Evolutionary conservation across 2,329 filamentous ascomycete genomes (phyloP).

Genomic region (Clarireedia monteithiana): DNA sequence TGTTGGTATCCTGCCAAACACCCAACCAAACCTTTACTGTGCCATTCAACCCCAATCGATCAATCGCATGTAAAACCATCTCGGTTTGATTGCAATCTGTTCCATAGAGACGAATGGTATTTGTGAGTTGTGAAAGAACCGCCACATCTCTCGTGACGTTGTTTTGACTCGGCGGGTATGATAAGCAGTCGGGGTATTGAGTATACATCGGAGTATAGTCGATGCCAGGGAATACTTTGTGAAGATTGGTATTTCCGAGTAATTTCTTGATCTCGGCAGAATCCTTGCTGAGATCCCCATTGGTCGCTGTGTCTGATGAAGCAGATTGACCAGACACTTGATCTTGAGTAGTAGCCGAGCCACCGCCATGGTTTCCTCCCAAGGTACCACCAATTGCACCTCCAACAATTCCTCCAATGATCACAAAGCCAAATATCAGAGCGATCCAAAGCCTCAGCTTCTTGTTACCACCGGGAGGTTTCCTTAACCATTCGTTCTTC

Average conservation of each 20-base stretch:
- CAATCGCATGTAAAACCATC: constrained; percentile 80
- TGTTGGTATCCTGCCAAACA: constrained; percentile 82
- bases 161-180: constrained; percentile 78
- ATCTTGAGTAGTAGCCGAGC: constrained; percentile 27
- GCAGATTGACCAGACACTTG: constrained; percentile 37
- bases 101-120: constrained; percentile 81
- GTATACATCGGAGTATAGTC: constrained; percentile 91
- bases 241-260: constrained; percentile 71
- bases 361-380: background rate
- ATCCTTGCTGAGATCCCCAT: constrained; percentile 65
- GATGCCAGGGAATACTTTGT: constrained; percentile 91
- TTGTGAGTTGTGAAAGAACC: constrained; percentile 82
- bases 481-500: constrained; percentile 57
- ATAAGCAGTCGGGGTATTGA: constrained; percentile 78
- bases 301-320: constrained; percentile 48
- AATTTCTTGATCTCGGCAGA: constrained; percentile 74
- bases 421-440: constrained; percentile 51
- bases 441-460: constrained; percentile 63
- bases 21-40: constrained; percentile 86
- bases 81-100: constrained; percentile 97
- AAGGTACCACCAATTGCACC: constrained; percentile 58
- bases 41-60: constrained; percentile 61
- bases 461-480: constrained; percentile 55
- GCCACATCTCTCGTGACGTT: constrained; percentile 90
- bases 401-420: constrained; percentile 64